Evolutionary conservation across 768 basidiomycete genomes (phyloP).

Genomic region (Podaxis sp.): DNA sequence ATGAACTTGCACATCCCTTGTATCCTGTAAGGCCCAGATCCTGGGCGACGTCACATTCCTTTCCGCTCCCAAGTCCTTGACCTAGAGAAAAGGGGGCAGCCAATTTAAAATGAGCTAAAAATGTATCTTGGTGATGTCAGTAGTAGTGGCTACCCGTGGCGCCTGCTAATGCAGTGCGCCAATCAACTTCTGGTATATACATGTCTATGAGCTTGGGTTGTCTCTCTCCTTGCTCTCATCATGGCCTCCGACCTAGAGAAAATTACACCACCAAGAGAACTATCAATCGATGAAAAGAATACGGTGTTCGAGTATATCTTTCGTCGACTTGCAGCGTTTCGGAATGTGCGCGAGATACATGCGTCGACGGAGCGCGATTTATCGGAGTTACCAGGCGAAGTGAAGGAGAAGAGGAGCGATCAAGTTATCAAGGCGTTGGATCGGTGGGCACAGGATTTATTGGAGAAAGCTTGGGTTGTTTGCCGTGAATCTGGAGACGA

Average conservation of each 20-base stretch:
- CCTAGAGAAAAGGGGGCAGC: background rate
- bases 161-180: background rate
- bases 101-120: background rate
- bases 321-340: constrained; percentile 42
- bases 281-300: constrained; percentile 32
- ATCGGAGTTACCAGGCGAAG: constrained; percentile 3
- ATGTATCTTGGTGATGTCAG: background rate
- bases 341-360: constrained; percentile 43
- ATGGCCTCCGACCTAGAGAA: constrained; percentile 25
- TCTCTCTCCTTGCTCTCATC: background rate
- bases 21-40: too few relatives aligned
- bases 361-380: constrained; percentile 32
- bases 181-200: background rate
- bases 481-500: constrained; percentile 34
- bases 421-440: constrained; percentile 36
- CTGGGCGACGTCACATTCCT: background rate
- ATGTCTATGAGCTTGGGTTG: background rate
- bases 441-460: constrained; percentile 43
- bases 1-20: too few relatives aligned
- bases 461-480: constrained; percentile 43
- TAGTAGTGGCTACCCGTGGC: background rate
- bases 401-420: constrained; percentile 19
- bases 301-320: constrained; percentile 44
- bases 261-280: constrained; percentile 38
- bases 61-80: background rate